Base-by-base conservation (phyloP, 345 rosid genomes). In the Salix udensis region DNA sequence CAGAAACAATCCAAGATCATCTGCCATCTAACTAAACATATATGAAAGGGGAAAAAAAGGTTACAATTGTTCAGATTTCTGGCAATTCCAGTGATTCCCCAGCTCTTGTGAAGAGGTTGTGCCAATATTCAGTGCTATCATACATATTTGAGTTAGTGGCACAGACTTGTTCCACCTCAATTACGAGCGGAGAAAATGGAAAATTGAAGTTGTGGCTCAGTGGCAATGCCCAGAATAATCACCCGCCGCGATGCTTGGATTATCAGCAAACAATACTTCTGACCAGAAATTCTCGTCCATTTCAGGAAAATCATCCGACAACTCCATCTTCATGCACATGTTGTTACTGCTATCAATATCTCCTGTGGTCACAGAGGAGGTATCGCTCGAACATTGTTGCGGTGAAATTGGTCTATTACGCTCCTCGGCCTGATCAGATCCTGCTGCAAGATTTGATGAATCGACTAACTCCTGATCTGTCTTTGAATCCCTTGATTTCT, bases 61-160 rank as follows among this genome's bases (percentile, higher is more conserved):
- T 15, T 64, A 64, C 67, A 31, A 39, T 18, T 2, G 1, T 64
- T 83, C 71, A 89, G 78, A 86, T 69, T 64, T 86, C 85, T 16
- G 84, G 79, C 18, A 86, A 70, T 70, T 87, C 88, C 19, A 81
- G 79, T 30, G 80, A 60, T 11, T 76, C 93, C 15, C 84, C 89
- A 5, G 83, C 81, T 82, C 77, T 75, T 36, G 87, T 82, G 74
- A 91, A 75, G 65, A 88, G 77, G 46, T 80, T 82, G 75, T 76
- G 75, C 96, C 93, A 89, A 81, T 84, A 91, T 64, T 86, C 90
- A 89, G 82, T 78, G 72, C 79, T 81, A 58, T 85, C 89, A 71
- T 46, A 80, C 68, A 84, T 9, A 67, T 74, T 80, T 10, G 85
- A 82, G 67, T 76, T 74, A 39, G 55, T 70, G 65, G 1, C 73